Conservation (phyloP, 345 rosid species). For the Euclidium syriacum region DNA sequence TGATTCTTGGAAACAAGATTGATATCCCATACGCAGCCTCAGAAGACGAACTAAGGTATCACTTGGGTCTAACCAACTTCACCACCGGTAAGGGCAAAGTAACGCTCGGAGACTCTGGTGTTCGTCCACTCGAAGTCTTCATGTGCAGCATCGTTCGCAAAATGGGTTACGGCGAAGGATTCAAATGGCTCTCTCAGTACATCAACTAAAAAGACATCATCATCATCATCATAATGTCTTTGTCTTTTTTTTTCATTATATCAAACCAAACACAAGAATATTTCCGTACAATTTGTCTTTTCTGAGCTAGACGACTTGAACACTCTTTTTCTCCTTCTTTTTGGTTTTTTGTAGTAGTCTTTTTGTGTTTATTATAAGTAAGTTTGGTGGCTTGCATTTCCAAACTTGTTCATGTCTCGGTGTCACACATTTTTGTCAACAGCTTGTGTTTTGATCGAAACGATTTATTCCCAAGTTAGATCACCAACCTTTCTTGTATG, state of each 20-base stretch:
- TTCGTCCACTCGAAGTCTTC: slow-evolving; percentile 67
- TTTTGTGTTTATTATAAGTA: background rate
- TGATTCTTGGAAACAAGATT: slow-evolving; percentile 65
- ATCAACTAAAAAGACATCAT: slow-evolving; percentile 38
- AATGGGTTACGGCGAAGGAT: slow-evolving; percentile 77
- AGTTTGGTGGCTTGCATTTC: slow-evolving; percentile 31
- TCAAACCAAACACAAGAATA: slow-evolving; percentile 26
- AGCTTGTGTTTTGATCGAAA: slow-evolving; percentile 12
- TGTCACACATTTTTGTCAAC: slow-evolving; percentile 22
- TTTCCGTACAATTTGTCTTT: background rate
- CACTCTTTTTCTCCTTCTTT: slow-evolving; percentile 1
- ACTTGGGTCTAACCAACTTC: slow-evolving; percentile 63
- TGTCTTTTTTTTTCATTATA: background rate
- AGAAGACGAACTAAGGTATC: slow-evolving; percentile 59
- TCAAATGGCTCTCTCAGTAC: slow-evolving; percentile 74
- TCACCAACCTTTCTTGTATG: slow-evolving; percentile 16
- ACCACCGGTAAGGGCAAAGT: slow-evolving; percentile 73
- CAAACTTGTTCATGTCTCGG: slow-evolving; percentile 20
- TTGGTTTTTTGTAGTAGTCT: slow-evolving; percentile 11
- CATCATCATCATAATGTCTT: too few species aligned
- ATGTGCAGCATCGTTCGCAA: slow-evolving; percentile 77
- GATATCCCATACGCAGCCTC: slow-evolving; percentile 69
- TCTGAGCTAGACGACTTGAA: slow-evolving; percentile 10
- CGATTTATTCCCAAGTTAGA: slow-evolving; percentile 25
- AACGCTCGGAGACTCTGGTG: slow-evolving; percentile 40